phyloP scores from a whole-genome alignment of 164 flowering plant species.

The Annona cherimola region DNA sequence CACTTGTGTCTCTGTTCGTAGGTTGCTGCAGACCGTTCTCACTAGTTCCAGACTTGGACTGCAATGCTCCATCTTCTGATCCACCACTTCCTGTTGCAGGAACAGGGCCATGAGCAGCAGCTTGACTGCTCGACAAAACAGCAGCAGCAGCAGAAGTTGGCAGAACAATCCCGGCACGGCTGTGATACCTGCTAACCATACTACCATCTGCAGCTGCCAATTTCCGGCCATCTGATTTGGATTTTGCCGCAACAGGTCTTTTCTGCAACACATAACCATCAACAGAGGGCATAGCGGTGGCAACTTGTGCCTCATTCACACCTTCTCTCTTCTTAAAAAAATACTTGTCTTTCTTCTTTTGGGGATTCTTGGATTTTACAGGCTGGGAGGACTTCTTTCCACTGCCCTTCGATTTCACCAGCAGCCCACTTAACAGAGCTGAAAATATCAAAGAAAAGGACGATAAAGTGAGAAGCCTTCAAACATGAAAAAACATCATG shows the following conservation, averaged over 20 bases:
- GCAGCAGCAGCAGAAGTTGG: not conserved
- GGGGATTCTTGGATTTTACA: constrained; percentile 52
- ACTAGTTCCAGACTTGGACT: constrained; percentile 2
- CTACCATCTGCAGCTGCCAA: not conserved
- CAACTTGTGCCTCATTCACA: constrained; percentile 16
- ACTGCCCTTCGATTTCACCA: constrained; percentile 69
- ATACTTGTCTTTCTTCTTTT: constrained; percentile 58
- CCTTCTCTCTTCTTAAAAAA: constrained; percentile 76
- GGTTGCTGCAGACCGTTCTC: constrained; percentile 10
- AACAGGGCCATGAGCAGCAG: not conserved
- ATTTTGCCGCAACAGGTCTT: constrained; percentile 27
- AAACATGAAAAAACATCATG: not conserved
- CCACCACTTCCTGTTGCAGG: constrained; percentile 4
- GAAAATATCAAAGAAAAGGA: constrained; percentile 2
- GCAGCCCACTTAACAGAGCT: constrained; percentile 96
- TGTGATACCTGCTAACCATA: not conserved
- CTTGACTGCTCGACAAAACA: not conserved
- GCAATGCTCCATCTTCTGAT: constrained; percentile 16
- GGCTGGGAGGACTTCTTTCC: constrained; percentile 44
- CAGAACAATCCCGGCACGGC: not conserved
- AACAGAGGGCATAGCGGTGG: not conserved
- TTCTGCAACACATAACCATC: constrained; percentile 56
- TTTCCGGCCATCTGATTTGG: not conserved
- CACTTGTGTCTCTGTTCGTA: not conserved
- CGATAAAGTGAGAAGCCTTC: not conserved